Percentiles rank a stretch among this genome's conserved stretches.
Evolutionary conservation across 2,329 filamentous ascomycete species (phyloP).

Genomic region (Ophiosphaerella herpotricha): DNA sequence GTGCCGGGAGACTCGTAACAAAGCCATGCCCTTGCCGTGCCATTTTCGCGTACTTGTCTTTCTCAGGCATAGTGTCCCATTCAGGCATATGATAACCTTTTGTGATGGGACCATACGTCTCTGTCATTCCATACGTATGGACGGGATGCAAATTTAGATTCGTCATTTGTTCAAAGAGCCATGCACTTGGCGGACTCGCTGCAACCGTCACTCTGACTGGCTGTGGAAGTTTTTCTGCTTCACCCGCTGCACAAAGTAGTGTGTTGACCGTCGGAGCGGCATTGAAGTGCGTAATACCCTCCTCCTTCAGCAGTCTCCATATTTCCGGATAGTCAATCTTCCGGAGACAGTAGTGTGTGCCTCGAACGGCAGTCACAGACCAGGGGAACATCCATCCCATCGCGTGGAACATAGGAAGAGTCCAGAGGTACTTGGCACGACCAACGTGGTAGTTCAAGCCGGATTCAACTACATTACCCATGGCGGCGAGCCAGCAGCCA

Average conservation of each 20-base stretch:
- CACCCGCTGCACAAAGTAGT: constrained; percentile 77
- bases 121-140: constrained; percentile 85
- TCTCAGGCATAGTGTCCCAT: constrained; percentile 75
- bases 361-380: constrained; percentile 88
- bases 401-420: constrained; percentile 81
- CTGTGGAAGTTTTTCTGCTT: constrained; percentile 70
- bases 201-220: constrained; percentile 89
- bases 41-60: constrained; percentile 87
- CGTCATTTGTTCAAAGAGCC: constrained; percentile 93
- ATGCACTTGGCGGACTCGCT: constrained; percentile 84
- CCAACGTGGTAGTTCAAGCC: constrained; percentile 73
- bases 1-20: constrained; percentile 77
- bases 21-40: constrained; percentile 93
- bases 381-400: constrained; percentile 84
- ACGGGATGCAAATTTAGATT: constrained; percentile 84
- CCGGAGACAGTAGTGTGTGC: constrained; percentile 91
- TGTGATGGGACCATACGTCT: constrained; percentile 95
- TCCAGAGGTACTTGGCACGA: constrained; percentile 86
- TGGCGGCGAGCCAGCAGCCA: constrained; percentile 79
- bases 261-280: constrained; percentile 97
- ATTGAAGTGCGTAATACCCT: constrained; percentile 92
- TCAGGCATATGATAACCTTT: constrained; percentile 86
- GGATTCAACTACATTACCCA: constrained; percentile 88
- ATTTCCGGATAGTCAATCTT: constrained; percentile 96
- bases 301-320: constrained; percentile 84